Conservation (phyloP, 495 filamentous ascomycete genomes). For the Tuber magnatum region DNA sequence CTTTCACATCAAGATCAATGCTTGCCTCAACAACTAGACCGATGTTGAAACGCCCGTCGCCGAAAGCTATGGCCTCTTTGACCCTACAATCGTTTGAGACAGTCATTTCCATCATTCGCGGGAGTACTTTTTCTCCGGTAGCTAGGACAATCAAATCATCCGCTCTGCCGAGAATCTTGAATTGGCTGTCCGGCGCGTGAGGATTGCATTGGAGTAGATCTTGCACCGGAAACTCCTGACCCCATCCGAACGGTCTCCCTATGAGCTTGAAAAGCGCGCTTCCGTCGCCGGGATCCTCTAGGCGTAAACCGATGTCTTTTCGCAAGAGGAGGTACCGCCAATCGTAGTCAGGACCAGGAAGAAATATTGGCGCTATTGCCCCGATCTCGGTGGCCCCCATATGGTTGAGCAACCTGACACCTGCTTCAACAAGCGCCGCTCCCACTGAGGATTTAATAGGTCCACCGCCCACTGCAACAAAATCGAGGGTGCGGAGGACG, state of each 20-base stretch:
- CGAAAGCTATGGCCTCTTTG: slow-evolving; percentile 32
- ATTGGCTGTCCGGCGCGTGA: slow-evolving; percentile 39
- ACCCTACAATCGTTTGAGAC: slow-evolving; percentile 22
- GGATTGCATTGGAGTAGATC: slow-evolving; percentile 55
- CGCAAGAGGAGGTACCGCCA: slow-evolving; percentile 54
- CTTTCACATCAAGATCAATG: slow-evolving; percentile 12
- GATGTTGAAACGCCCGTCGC: slow-evolving; percentile 34
- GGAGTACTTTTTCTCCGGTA: slow-evolving; percentile 48
- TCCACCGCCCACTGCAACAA: slow-evolving; percentile 46
- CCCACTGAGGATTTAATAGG: slow-evolving; percentile 45
- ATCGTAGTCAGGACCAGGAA: slow-evolving; percentile 45
- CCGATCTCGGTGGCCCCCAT: slow-evolving; percentile 57
- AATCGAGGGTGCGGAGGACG: slow-evolving; percentile 41
- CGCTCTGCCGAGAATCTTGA: slow-evolving; percentile 48
- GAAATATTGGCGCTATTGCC: slow-evolving; percentile 44
- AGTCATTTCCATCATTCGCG: slow-evolving; percentile 44
- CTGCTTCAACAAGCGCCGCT: slow-evolving; percentile 48
- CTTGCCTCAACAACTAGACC: slow-evolving; percentile 33
- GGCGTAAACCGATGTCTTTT: slow-evolving; percentile 37
- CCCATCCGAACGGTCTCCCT: slow-evolving; percentile 54
- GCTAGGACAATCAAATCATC: slow-evolving; percentile 52
- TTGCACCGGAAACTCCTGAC: slow-evolving; percentile 51
- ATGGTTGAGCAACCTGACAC: slow-evolving; percentile 50
- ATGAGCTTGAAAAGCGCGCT: slow-evolving; percentile 49
- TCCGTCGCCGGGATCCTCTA: slow-evolving; percentile 39